A percentile compares a stretch with the other conserved stretches of the same genome.
These are phyloP conservation scores for Leccinellum luteum DNA, from an alignment of 768 basidiomycete genomes.

Conservation along the genomic window DNA sequence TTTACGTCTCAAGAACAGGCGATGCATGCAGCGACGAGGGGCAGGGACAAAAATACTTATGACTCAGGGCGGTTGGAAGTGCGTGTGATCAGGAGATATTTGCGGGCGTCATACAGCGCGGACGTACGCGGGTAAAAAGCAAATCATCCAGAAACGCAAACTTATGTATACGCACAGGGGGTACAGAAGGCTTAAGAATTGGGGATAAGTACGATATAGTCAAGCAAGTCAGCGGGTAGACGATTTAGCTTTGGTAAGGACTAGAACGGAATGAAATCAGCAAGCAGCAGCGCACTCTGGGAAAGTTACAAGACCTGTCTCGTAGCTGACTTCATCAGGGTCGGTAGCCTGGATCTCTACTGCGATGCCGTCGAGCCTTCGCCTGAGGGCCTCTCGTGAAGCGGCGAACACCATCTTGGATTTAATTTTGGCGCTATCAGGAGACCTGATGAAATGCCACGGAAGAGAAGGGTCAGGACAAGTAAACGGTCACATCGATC, in stretches of 20 bases:
- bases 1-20: background rate
- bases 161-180: conserved; percentile 12
- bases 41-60: background rate
- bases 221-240: conserved; percentile 14
- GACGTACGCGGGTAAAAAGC: conserved; percentile 1
- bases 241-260: conserved; percentile 14
- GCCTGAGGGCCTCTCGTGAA: conserved; percentile 80
- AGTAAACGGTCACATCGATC: background rate
- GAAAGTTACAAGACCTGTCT: conserved; percentile 51
- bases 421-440: conserved; percentile 82
- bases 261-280: conserved; percentile 12
- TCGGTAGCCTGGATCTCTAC: conserved; percentile 89
- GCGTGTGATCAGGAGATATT: conserved; percentile 6
- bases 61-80: background rate
- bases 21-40: background rate
- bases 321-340: conserved; percentile 62
- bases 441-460: conserved; percentile 56
- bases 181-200: conserved; percentile 5
- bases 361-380: conserved; percentile 72
- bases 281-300: background rate
- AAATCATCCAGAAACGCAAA: background rate
- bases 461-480: background rate
- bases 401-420: conserved; percentile 95
- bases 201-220: conserved; percentile 6
- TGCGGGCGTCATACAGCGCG: conserved; percentile 5